A percentile compares a stretch with the other conserved stretches of the same genome.
Conservation (phyloP, 2,329 filamentous ascomycete genomes). For the Xylariaceae sp. region DNA sequence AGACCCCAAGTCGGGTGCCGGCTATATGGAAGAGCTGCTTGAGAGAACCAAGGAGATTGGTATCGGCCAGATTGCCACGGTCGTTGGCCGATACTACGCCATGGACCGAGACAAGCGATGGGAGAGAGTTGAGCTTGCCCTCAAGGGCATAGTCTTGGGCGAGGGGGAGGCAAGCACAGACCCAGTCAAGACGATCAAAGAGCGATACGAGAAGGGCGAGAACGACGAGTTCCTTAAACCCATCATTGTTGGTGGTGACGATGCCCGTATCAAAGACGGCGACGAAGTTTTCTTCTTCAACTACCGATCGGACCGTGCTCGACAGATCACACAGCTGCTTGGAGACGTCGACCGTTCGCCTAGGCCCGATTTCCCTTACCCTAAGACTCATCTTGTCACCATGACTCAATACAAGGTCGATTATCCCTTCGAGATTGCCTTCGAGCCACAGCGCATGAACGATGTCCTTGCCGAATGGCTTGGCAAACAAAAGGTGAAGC, state of each 20-base stretch:
- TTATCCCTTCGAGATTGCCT: conserved; percentile 88
- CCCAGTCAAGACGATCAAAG: conserved; percentile 80
- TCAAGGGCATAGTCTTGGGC: conserved; percentile 81
- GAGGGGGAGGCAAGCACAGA: conserved; percentile 85
- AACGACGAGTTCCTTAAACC: conserved; percentile 98
- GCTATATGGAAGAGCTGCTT: conserved; percentile 83
- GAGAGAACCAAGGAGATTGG: conserved; percentile 79
- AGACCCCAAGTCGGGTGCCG: conserved; percentile 88
- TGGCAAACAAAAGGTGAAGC: conserved; percentile 80
- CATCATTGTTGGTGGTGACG: conserved; percentile 87
- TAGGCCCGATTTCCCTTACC: conserved; percentile 86
- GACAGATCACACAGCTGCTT: conserved; percentile 91
- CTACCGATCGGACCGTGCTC: conserved; percentile 96
- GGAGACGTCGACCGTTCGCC: conserved; percentile 90
- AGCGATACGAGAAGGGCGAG: conserved; percentile 81
- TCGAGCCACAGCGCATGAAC: conserved; percentile 91
- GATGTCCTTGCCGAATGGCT: conserved; percentile 99
- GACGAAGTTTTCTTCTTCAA: conserved; percentile 99
- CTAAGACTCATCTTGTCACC: conserved; percentile 86
- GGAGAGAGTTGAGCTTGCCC: conserved; percentile 86
- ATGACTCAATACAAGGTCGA: conserved; percentile 99
- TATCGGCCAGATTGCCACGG: conserved; percentile 80
- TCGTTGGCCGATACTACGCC: conserved; percentile 94
- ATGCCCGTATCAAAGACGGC: conserved; percentile 80
- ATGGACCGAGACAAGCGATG: conserved; percentile 99